Evolutionary conservation across 345 rosid species (phyloP).

Genomic region (Eucalyptus microcorys): DNA sequence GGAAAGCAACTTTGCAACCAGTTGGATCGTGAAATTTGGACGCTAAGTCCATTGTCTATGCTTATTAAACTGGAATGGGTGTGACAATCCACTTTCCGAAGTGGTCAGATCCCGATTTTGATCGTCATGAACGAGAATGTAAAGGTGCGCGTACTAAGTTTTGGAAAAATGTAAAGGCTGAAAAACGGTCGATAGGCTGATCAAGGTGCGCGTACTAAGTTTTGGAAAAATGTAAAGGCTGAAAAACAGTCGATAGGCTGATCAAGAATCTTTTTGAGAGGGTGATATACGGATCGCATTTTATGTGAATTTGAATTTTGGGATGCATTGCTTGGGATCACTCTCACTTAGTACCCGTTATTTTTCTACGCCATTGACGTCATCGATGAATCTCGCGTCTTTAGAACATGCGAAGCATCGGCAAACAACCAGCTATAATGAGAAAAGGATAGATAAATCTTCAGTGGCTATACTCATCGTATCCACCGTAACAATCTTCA

Average conservation of each 20-base stretch:
- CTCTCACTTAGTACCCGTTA: background rate
- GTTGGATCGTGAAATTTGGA: background rate
- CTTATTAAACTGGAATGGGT: background rate
- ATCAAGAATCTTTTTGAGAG: background rate
- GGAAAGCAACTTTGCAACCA: background rate
- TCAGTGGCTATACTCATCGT: background rate
- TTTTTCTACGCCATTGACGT: background rate
- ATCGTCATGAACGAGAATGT: background rate
- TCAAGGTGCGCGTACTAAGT: background rate
- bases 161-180: background rate
- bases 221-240: background rate
- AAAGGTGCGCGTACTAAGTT: background rate
- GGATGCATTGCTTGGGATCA: background rate
- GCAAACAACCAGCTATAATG: background rate
- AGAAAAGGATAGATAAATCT: background rate
- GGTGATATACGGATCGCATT: background rate
- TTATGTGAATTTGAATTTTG: background rate
- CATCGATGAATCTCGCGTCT: rapidly evolving
- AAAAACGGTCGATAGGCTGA: no score
- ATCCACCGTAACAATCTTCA: background rate
- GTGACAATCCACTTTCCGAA: background rate
- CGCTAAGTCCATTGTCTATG: background rate
- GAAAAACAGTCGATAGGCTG: background rate
- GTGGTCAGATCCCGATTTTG: background rate
- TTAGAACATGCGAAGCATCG: background rate